Conservation (phyloP, 495 filamentous ascomycete genomes). For the Trichoderma asperelloides region DNA sequence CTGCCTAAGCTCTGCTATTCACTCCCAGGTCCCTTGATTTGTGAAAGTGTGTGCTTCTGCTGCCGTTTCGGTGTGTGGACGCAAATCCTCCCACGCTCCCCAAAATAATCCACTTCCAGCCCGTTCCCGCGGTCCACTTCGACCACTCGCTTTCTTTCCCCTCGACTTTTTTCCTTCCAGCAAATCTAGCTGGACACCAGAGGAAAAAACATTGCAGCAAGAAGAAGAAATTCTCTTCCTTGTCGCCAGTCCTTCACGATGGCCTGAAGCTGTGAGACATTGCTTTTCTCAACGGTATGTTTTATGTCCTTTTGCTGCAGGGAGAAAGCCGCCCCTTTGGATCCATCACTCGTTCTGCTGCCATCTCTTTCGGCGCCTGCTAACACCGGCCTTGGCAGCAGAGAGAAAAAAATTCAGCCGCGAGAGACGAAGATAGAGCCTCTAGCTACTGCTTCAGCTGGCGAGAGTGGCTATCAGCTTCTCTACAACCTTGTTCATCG, state of each 20-base stretch:
- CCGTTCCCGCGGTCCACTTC: constrained; percentile 5
- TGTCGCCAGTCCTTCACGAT: neutral
- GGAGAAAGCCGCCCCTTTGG: neutral
- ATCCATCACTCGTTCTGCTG: neutral
- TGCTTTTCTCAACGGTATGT: neutral
- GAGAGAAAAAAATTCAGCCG: neutral
- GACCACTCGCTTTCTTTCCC: constrained; percentile 6
- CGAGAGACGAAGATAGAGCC: neutral
- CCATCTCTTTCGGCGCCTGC: neutral
- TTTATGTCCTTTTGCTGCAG: neutral
- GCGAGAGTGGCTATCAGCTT: too few relatives aligned
- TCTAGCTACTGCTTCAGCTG: neutral
- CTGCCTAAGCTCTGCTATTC: neutral
- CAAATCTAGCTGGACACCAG: neutral
- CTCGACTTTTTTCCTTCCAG: neutral
- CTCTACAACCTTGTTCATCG: neutral
- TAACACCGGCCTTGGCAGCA: neutral
- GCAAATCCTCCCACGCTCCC: neutral
- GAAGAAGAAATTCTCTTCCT: neutral
- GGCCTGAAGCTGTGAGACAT: neutral
- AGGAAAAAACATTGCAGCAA: neutral
- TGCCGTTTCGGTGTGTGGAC: neutral
- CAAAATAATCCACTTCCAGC: constrained; percentile 2
- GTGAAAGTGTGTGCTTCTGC: neutral
- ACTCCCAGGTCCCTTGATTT: neutral